A percentile compares a stretch with the other conserved stretches of the same genome.
phyloP scores from a whole-genome alignment of 2,329 filamentous ascomycete species.

The Monosporascus cannonballus region DNA sequence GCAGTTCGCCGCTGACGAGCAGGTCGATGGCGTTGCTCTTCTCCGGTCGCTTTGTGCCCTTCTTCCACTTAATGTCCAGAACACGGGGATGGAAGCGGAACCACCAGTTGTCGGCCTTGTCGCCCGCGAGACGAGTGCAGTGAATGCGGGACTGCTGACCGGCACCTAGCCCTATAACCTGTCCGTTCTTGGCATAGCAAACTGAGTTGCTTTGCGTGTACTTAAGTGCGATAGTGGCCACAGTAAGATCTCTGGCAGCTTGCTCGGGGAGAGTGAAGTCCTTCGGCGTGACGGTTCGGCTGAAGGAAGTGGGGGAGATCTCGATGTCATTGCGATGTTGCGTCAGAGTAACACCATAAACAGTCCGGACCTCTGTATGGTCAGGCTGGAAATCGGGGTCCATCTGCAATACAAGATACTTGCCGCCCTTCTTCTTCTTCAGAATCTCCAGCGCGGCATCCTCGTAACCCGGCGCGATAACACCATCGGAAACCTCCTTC shows the following conservation, averaged over 20 bases:
- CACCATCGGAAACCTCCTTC: slow-evolving; percentile 94
- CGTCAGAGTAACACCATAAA: slow-evolving; percentile 82
- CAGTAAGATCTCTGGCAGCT: slow-evolving; percentile 82
- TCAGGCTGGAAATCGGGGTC: slow-evolving; percentile 79
- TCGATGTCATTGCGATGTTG: slow-evolving; percentile 91
- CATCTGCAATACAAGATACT: slow-evolving; percentile 94
- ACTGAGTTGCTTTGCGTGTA: slow-evolving; percentile 99
- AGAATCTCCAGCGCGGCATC: slow-evolving; percentile 83
- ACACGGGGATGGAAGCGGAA: slow-evolving; percentile 93
- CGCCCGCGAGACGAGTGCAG: slow-evolving; percentile 93
- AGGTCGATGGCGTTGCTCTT: slow-evolving; percentile 98
- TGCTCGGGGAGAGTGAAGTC: slow-evolving; percentile 69
- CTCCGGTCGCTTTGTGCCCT: slow-evolving; percentile 90
- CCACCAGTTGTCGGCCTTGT: slow-evolving; percentile 99
- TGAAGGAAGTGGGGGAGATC: slow-evolving; percentile 82
- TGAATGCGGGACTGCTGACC: slow-evolving; percentile 98
- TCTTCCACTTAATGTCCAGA: slow-evolving; percentile 89
- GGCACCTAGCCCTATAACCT: slow-evolving; percentile 88
- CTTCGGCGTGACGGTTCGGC: slow-evolving; percentile 80
- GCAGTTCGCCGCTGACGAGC: slow-evolving; percentile 84
- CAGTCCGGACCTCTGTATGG: slow-evolving; percentile 75
- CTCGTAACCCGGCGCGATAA: slow-evolving; percentile 85
- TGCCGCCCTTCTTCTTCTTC: slow-evolving; percentile 96
- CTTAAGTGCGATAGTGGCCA: slow-evolving; percentile 95
- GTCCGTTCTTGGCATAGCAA: slow-evolving; percentile 91